Conservation (phyloP, 1,284 basidiomycete species). For the Wolfiporia cocos region DNA sequence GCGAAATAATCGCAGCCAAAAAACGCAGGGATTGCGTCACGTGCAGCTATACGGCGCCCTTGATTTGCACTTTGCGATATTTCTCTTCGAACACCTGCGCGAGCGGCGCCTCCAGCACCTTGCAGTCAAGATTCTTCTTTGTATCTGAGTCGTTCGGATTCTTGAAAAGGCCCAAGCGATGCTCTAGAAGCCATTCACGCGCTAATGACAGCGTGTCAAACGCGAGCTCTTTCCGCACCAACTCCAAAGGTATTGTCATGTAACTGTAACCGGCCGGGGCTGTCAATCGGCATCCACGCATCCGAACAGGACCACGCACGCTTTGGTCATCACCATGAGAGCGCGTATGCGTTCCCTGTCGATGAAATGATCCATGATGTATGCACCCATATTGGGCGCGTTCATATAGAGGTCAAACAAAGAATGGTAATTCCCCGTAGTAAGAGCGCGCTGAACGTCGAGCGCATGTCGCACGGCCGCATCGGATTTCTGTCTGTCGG, state of each 20-base stretch:
- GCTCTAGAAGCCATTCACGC: slow-evolving; percentile 66
- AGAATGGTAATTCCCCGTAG: slow-evolving; percentile 91
- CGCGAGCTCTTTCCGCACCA: slow-evolving; percentile 78
- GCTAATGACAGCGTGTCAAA: slow-evolving; percentile 70
- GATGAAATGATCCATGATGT: slow-evolving; percentile 99
- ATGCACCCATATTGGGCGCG: slow-evolving; percentile 96
- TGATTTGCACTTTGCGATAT: slow-evolving; percentile 72
- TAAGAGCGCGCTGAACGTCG: slow-evolving; percentile 80
- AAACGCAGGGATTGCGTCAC: neutral
- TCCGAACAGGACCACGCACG: no score
- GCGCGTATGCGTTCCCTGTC: slow-evolving; percentile 87
- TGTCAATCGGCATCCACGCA: no score
- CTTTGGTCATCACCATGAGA: slow-evolving; percentile 86
- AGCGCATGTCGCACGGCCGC: slow-evolving; percentile 85
- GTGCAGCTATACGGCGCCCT: slow-evolving; percentile 39
- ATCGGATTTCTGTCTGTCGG: slow-evolving; percentile 79
- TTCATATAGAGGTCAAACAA: slow-evolving; percentile 84
- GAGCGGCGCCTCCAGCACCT: slow-evolving; percentile 45
- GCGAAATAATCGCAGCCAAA: neutral
- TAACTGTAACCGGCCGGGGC: slow-evolving; percentile 64
- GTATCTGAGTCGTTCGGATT: slow-evolving; percentile 53
- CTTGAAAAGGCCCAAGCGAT: slow-evolving; percentile 67
- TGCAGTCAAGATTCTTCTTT: slow-evolving; percentile 67
- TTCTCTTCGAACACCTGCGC: slow-evolving; percentile 62
- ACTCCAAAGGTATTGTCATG: slow-evolving; percentile 67